A percentile compares a stretch with the other conserved stretches of the same genome.
phyloP scores from a whole-genome alignment of 2,329 filamentous ascomycete genomes.

The Clonostachys rosea region DNA sequence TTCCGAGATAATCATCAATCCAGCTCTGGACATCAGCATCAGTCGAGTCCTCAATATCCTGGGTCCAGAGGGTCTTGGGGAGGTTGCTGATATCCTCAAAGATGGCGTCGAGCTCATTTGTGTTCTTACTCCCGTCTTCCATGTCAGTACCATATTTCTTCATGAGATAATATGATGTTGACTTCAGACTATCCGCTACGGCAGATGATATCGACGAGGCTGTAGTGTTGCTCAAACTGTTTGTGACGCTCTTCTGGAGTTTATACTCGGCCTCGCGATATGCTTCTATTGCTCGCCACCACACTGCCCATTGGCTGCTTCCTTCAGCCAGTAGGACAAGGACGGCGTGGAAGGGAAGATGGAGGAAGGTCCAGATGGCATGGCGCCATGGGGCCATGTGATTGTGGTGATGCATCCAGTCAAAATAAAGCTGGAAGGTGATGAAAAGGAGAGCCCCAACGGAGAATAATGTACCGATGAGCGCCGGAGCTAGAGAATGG shows the following conservation, averaged over 20 bases:
- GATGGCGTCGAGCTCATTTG: neutral
- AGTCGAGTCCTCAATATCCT: neutral
- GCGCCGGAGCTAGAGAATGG: constrained; percentile 19
- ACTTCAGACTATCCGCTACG: neutral
- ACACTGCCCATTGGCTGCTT: constrained; percentile 25
- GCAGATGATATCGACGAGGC: neutral
- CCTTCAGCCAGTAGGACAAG: constrained; percentile 61
- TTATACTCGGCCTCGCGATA: neutral
- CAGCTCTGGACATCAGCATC: constrained; percentile 31
- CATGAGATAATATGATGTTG: neutral
- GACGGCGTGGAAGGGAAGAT: constrained; percentile 60
- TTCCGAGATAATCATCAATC: constrained; percentile 28
- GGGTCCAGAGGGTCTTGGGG: neutral
- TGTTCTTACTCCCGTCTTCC: neutral
- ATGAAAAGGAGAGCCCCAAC: constrained; percentile 35
- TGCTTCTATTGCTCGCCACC: neutral
- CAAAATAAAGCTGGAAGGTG: constrained; percentile 44
- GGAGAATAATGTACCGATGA: constrained; percentile 32
- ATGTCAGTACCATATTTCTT: neutral
- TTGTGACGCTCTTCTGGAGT: neutral
- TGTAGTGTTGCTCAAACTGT: neutral
- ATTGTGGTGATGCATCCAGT: constrained; percentile 58
- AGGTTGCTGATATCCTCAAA: neutral
- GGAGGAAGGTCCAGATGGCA: constrained; percentile 51
- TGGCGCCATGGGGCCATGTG: constrained; percentile 53